Evolutionary conservation across 495 filamentous ascomycete genomes (phyloP), one percentile per base, ranked within the genome.

Genomic region (Tuber borchii): DNA sequence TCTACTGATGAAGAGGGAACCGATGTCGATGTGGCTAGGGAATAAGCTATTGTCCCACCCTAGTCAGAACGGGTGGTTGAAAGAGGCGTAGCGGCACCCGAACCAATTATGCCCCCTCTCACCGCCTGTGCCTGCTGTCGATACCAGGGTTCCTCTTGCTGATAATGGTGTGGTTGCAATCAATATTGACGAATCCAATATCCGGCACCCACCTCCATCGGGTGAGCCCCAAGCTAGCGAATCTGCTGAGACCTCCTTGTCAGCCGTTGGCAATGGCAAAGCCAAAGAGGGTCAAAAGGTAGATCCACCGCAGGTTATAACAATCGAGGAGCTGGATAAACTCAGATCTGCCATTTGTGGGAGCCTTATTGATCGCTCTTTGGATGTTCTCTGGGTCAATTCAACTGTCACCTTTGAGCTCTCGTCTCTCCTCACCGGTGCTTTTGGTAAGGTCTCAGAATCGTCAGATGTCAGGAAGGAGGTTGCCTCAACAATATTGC

Each of bases 331-430:
- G 81, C 86, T 99, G 39, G 92, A 97, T 75, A 87, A 88, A 44
- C 90, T 93, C 83, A 90, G 96, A 51, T 87, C 88, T 34, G 87
- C 87, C 17, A 86, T 98, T 69, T 88, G 93, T 44, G 87, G 89
- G 12, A 91, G 92, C 73, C 85, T 98, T 68, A 94, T 97, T 73
- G 93, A 97, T 79, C 92, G 93, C 46, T 95, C 90, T 75, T 87
- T 99, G 26, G 94, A 98, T 83, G 90, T 97, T 71, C 88, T 98
- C 56, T 92, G 93, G 80, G 90, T 91, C 73, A 93, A 97, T 76
- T 89, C 92, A 39, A 91, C 93, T 79, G 90, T 95, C 7, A 97
- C 96, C 4, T 97, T 97, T 79, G 94, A 98, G 80, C 86, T 99
- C 74, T 88, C 93, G 2, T 94, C 97, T 75, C 86, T 99, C 22